Conservation (phyloP, 2,329 filamentous ascomycete genomes). For the Myriosclerotinia scirpicola region DNA sequence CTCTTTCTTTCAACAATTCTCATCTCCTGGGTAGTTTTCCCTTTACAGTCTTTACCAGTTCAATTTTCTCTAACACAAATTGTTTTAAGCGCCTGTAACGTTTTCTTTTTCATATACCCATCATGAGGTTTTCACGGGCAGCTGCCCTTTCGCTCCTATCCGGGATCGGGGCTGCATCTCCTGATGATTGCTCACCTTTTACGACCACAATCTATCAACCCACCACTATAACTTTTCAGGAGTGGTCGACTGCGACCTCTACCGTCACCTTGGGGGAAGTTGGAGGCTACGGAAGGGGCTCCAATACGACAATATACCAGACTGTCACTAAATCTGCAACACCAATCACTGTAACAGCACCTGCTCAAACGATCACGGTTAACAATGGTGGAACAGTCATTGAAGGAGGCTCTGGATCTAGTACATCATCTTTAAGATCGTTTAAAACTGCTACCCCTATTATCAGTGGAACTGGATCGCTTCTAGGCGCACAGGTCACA, state of each 20-base stretch:
- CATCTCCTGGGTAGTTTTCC: conserved; percentile 10
- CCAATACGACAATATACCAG: conserved; percentile 7
- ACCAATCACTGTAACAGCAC: conserved; percentile 10
- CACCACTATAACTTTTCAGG: conserved; percentile 13
- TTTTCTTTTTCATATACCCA: conserved; percentile 2
- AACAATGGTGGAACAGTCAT: not conserved
- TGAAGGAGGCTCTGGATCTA: not conserved
- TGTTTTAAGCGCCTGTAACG: not conserved
- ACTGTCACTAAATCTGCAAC: conserved; percentile 5
- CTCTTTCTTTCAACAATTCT: not conserved
- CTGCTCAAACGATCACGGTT: conserved; percentile 8
- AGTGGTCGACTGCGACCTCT: not conserved
- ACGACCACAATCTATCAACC: conserved; percentile 22
- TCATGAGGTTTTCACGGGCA: conserved; percentile 17
- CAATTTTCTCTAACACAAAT: not conserved
- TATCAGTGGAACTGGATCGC: conserved; percentile 10
- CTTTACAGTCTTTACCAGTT: conserved; percentile 18
- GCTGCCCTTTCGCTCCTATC: conserved; percentile 15
- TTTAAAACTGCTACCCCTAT: conserved; percentile 17
- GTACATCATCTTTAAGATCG: conserved; percentile 7
- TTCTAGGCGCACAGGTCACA: conserved; percentile 15
- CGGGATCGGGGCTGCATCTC: conserved; percentile 11
- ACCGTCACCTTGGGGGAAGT: conserved; percentile 5
- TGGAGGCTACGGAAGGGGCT: not conserved
- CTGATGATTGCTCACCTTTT: conserved; percentile 14